Percentiles rank a stretch among this genome's conserved stretches.
Evolutionary conservation across 2,329 filamentous ascomycete species (phyloP).

Genomic region (Xenoacremonium recifei): DNA sequence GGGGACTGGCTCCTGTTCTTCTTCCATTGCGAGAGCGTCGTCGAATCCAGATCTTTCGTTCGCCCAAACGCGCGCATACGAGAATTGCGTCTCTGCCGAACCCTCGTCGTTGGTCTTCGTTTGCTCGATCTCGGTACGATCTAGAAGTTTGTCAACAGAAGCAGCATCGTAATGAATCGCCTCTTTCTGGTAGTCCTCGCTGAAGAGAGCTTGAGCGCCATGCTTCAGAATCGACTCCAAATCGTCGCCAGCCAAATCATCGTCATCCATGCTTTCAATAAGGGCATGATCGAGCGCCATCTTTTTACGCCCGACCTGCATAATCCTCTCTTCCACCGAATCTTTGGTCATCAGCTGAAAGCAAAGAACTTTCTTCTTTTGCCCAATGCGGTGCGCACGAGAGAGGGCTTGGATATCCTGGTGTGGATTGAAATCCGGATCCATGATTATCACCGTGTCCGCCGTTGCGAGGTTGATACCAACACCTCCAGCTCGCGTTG

Average conservation of each 20-base stretch:
- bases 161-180: constrained; percentile 79
- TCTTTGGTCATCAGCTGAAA: constrained; percentile 91
- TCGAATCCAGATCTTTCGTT: constrained; percentile 72
- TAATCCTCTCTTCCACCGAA: constrained; percentile 91
- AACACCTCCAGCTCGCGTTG: constrained; percentile 91
- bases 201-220: constrained; percentile 83
- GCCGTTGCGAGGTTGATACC: constrained; percentile 97
- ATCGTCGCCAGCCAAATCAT: constrained; percentile 77
- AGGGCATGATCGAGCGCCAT: constrained; percentile 93
- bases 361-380: constrained; percentile 92
- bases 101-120: constrained; percentile 62
- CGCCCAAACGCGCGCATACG: constrained; percentile 87
- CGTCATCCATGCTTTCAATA: constrained; percentile 85
- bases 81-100: constrained; percentile 77
- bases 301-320: constrained; percentile 93
- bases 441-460: constrained; percentile 96
- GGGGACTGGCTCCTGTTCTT: constrained; percentile 50
- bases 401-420: constrained; percentile 96
- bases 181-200: constrained; percentile 65
- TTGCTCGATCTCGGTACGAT: constrained; percentile 78
- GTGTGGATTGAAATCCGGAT: constrained; percentile 96
- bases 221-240: constrained; percentile 85
- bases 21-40: constrained; percentile 55
- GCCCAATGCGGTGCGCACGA: constrained; percentile 91
- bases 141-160: constrained; percentile 87